Conservation (phyloP, 2,329 filamentous ascomycete species). For the Talaromyces sp. region DNA sequence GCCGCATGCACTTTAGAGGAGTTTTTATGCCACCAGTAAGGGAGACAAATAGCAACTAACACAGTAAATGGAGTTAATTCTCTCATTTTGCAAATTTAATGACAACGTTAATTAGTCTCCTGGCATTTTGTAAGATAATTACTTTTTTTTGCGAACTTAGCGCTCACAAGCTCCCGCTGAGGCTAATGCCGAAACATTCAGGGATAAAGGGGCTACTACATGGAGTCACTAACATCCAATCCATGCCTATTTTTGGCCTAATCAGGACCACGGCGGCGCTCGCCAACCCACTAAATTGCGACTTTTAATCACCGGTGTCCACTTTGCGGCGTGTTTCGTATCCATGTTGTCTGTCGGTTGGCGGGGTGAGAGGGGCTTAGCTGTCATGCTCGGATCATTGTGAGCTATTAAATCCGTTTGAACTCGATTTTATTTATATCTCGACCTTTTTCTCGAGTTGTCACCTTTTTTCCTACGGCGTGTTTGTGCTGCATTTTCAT, state of each 20-base stretch:
- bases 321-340: background rate
- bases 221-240: background rate
- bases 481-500: background rate
- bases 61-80: no score
- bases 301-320: background rate
- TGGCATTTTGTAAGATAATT: no score
- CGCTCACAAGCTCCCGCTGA: no score
- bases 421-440: no score
- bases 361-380: constrained; percentile 2
- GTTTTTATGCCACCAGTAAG: background rate
- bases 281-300: background rate
- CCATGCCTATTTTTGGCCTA: background rate
- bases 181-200: background rate
- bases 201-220: background rate
- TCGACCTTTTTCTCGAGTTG: background rate
- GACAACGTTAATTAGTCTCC: no score
- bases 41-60: no score
- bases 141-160: no score
- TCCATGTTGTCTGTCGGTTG: background rate
- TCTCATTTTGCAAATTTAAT: no score
- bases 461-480: background rate
- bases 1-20: background rate
- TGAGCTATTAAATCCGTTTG: background rate
- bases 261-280: background rate
- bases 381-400: background rate